A percentile compares a stretch with the other conserved stretches of the same genome.
These are phyloP conservation scores for Ilex aquifolium DNA, from an alignment of 257 asterid genomes.

Conservation along the genomic window DNA sequence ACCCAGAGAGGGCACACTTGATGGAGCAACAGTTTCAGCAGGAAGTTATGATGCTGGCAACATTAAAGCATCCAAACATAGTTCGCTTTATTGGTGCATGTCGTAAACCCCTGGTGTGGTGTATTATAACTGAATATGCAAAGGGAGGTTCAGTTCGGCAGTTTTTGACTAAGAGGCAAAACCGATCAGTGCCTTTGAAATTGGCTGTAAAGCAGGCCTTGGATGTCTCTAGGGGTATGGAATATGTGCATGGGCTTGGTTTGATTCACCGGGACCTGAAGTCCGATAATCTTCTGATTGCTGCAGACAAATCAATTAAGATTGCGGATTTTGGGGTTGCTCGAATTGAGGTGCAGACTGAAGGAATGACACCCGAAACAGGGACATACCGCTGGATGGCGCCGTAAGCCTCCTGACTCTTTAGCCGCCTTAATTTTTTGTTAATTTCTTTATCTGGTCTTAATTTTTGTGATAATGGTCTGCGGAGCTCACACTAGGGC, in stretches of 20 bases:
- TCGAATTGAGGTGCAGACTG: conserved; percentile 95
- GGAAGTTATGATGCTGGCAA: conserved; percentile 97
- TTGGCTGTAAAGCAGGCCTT: conserved; percentile 98
- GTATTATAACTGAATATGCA: conserved; percentile 94
- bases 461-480: no score
- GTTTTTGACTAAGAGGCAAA: conserved; percentile 73
- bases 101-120: conserved; percentile 98
- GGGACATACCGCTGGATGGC: conserved; percentile 99
- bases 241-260: conserved; percentile 81
- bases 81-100: conserved; percentile 95
- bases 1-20: conserved; percentile 67
- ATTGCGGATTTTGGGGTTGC: conserved; percentile 99
- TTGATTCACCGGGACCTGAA: conserved; percentile 91
- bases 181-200: conserved; percentile 84
- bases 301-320: conserved; percentile 89
- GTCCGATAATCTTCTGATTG: conserved; percentile 88
- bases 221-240: conserved; percentile 99
- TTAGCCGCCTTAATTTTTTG: neutral
- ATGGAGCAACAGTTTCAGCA: conserved; percentile 99
- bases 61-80: conserved; percentile 81
- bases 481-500: no score
- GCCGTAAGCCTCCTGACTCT: conserved; percentile 51
- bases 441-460: no score
- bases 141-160: conserved; percentile 97
- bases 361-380: conserved; percentile 99